Conservation (phyloP, 148 eudicot species). For the Persicaria maculosa region DNA sequence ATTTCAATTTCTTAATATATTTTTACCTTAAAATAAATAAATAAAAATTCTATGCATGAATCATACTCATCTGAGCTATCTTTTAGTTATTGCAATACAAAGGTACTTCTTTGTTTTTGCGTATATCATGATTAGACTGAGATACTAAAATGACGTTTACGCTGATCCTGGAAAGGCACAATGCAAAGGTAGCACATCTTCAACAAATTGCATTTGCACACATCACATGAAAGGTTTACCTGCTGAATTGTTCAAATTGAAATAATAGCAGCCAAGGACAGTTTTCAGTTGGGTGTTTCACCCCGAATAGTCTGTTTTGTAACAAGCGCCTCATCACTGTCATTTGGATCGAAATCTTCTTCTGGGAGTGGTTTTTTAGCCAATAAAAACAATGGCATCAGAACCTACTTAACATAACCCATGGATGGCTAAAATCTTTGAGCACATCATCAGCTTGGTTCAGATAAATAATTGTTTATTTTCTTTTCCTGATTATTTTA, state of each 20-base stretch:
- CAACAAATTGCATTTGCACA: not conserved
- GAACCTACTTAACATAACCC: not conserved
- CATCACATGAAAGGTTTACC: slow-evolving; percentile 27
- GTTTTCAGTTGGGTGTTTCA: slow-evolving; percentile 47
- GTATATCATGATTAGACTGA: not conserved
- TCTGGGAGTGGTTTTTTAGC: slow-evolving; percentile 40
- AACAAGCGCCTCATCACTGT: slow-evolving; percentile 41
- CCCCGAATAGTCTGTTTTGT: slow-evolving; percentile 59
- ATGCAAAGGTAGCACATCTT: not conserved
- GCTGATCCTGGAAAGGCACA: slow-evolving; percentile 1
- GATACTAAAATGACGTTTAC: not conserved
- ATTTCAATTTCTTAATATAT: too few relatives aligned
- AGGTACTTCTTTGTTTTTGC: not conserved
- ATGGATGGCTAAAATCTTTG: not conserved
- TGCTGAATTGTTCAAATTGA: slow-evolving; percentile 87
- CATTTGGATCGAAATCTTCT: slow-evolving; percentile 31
- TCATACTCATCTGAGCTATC: not conserved
- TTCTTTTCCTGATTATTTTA: not conserved
- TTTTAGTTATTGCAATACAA: not conserved
- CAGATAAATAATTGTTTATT: not conserved
- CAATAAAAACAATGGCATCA: not conserved
- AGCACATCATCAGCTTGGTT: not conserved
- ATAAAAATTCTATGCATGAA: not conserved
- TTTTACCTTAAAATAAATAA: too few relatives aligned
- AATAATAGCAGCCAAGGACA: slow-evolving; percentile 66